phyloP scores from a whole-genome alignment of 345 rosid species.

The Eucalyptus shirleyi region DNA sequence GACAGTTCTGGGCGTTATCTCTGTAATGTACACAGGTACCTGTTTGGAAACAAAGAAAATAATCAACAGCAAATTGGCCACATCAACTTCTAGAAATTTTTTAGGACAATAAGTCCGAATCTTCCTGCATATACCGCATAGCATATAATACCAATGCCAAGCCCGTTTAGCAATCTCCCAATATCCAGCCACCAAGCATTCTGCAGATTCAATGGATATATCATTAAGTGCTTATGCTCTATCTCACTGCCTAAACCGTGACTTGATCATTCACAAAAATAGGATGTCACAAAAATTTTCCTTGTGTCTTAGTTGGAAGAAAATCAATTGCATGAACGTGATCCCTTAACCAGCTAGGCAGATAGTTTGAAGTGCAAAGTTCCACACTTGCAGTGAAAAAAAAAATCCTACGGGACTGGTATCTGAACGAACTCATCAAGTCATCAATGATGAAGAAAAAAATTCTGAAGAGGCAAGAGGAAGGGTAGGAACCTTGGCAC shows the following conservation, averaged over 20 bases:
- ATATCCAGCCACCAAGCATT: slow-evolving; percentile 16
- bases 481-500: slow-evolving; percentile 16
- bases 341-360: neutral
- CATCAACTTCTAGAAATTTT: neutral
- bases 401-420: neutral
- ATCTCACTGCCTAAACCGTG: neutral
- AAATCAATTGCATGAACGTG: neutral
- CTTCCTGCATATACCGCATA: slow-evolving; percentile 11
- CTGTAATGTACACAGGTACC: slow-evolving; percentile 7
- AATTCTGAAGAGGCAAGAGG: neutral
- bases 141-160: slow-evolving; percentile 11
- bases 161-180: slow-evolving; percentile 16
- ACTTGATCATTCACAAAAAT: neutral
- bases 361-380: neutral
- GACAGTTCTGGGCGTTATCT: slow-evolving; percentile 4
- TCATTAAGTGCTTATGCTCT: neutral
- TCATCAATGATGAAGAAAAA: neutral
- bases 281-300: neutral
- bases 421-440: neutral
- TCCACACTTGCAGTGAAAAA: neutral
- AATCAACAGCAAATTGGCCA: neutral
- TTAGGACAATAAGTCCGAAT: neutral
- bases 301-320: neutral
- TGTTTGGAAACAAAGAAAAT: neutral
- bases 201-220: neutral